phyloP scores from a whole-genome alignment of 2,329 filamentous ascomycete species.

The Hypoxylon sp. region DNA sequence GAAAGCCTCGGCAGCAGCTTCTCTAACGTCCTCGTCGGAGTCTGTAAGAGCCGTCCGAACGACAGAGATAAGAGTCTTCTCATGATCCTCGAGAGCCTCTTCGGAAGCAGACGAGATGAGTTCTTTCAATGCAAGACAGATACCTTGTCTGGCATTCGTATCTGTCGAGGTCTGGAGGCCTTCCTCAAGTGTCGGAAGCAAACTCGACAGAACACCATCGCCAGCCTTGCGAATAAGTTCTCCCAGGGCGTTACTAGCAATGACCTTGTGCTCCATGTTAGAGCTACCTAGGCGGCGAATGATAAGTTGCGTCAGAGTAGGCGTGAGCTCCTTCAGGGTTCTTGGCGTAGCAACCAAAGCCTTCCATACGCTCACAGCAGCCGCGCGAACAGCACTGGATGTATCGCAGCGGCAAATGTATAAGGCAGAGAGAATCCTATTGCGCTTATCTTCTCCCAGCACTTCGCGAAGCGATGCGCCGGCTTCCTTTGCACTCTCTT shows the following conservation, averaged over 20 bases:
- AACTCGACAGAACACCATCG: constrained; percentile 87
- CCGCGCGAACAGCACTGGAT: constrained; percentile 87
- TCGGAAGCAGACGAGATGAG: constrained; percentile 89
- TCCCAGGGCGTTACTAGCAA: constrained; percentile 95
- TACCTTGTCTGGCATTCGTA: constrained; percentile 94
- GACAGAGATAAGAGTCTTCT: constrained; percentile 94
- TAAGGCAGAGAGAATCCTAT: constrained; percentile 95
- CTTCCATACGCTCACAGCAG: constrained; percentile 96
- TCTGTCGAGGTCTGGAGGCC: constrained; percentile 90
- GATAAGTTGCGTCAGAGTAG: constrained; percentile 93
- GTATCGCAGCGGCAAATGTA: constrained; percentile 99
- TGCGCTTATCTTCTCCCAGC: constrained; percentile 94
- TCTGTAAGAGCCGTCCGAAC: constrained; percentile 94
- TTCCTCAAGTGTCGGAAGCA: constrained; percentile 92
- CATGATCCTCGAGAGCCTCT: constrained; percentile 92
- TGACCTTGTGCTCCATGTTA: constrained; percentile 99
- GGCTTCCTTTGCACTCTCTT: constrained; percentile 84
- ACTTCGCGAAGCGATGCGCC: constrained; percentile 93
- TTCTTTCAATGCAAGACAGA: constrained; percentile 95
- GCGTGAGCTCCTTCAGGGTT: constrained; percentile 94
- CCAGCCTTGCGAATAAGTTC: constrained; percentile 98
- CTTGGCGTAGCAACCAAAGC: constrained; percentile 91
- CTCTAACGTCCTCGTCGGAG: constrained; percentile 87
- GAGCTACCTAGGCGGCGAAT: constrained; percentile 94
- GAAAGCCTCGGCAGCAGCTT: constrained; percentile 96